Evolutionary conservation across 2,329 filamentous ascomycete species (phyloP), one percentile per base, ranked within the genome.

Genomic region (Catunica adiposa): DNA sequence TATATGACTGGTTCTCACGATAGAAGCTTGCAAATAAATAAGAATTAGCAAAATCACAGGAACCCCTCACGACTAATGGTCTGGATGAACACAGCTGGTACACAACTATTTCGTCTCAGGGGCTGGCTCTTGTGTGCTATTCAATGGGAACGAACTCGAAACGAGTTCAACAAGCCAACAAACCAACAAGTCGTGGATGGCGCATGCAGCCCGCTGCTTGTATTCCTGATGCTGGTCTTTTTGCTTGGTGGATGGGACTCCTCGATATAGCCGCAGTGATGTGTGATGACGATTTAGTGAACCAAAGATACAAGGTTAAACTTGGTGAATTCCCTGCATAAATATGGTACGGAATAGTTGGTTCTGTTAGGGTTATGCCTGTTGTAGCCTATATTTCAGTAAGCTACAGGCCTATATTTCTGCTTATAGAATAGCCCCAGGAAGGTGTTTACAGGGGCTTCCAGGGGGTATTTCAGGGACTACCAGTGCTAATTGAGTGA

Each of bases 241-340:
- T n/a, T n/a, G n/a, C n/a, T n/a, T n/a, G n/a, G n/a, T n/a, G n/a
- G n/a, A n/a, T n/a, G n/a, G n/a, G 11, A 15, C 11, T 15, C n/a
- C 15, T 5, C 6, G n/a, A 42, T 48, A 48, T 48, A 25, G n/a
- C 23, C 7, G 22, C 23, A 26, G 22, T 48, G 44, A 48, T 48
- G 44, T 48, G 44, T 22, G 22, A 48, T 48, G 44, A 48, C 22
- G 44, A 48, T 48, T 25, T 26, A n/a, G 40, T 44, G 40, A n/a
- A 44, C 40, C 40, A n/a, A 17, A 44, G 7, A 44, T 48, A 22
- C 3, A 23, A 23, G 6, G 15, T 48, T 25, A 23, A 2, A 48
- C 20, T 17, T 3, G 4, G 15, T 2, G 15, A 20, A 46, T 46
- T 15, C 14, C 42, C 14, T 17, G n/a, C 2, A 14, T 23, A n/a